Conservation (phyloP, 345 rosid species). For the Syzygium grande region DNA sequence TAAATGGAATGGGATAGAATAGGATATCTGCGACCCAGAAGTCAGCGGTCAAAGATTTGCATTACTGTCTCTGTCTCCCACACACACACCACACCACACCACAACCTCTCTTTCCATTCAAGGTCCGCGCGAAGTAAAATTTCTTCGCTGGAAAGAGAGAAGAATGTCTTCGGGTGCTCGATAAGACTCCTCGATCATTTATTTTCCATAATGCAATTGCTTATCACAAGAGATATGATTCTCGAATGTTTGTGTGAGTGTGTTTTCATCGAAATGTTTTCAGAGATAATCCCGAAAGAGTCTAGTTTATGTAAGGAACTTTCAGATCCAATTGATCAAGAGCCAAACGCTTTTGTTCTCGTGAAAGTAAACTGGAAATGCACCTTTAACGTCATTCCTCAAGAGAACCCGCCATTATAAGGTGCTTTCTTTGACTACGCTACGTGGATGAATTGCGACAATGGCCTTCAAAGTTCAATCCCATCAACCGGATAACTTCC, state of each 20-base stretch:
- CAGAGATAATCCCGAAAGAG: neutral
- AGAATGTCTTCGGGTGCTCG: neutral
- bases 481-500: neutral
- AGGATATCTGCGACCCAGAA: neutral
- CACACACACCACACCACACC: slow-evolving; percentile 4
- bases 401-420: neutral
- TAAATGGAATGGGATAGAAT: slow-evolving; percentile 8
- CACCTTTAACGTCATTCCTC: neutral
- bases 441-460: neutral
- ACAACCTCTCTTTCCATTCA: neutral
- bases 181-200: neutral
- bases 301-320: neutral
- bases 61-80: slow-evolving; percentile 51
- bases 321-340: neutral
- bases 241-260: neutral
- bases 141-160: neutral
- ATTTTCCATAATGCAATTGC: neutral
- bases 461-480: neutral
- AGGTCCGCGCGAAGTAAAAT: neutral
- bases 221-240: neutral
- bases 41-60: slow-evolving; percentile 76
- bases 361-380: neutral
- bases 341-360: neutral
- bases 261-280: neutral
- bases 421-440: neutral